phyloP scores from a whole-genome alignment of 345 rosid species.

The Citrus cavaleriei region DNA sequence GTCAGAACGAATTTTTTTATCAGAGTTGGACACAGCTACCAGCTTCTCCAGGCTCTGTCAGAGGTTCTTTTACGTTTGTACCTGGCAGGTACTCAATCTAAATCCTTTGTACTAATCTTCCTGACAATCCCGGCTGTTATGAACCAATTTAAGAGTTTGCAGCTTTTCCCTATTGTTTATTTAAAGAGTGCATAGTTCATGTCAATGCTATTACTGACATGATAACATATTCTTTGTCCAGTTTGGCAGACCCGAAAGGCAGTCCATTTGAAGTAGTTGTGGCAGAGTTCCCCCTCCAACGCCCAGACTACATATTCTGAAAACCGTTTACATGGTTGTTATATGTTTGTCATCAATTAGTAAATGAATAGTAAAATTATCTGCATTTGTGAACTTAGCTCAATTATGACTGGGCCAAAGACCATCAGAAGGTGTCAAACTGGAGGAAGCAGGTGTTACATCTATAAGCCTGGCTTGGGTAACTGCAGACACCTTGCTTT shows the following conservation, averaged over 20 bases:
- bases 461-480: not conserved
- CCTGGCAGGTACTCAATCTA: conserved; percentile 64
- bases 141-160: not conserved
- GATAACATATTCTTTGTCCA: conserved; percentile 16
- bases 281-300: conserved; percentile 47
- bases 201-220: not conserved
- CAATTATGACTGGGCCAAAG: not conserved
- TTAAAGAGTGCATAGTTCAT: not conserved
- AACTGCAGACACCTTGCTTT: not conserved
- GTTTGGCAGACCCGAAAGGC: conserved; percentile 59
- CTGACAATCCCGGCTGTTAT: not conserved
- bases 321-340: not conserved
- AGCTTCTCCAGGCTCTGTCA: conserved; percentile 48
- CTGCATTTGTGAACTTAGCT: not conserved
- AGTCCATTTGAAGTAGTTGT: conserved; percentile 59
- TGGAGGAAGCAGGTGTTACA: not conserved
- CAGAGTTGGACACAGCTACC: conserved; percentile 47
- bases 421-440: not conserved
- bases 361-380: not conserved
- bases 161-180: not conserved
- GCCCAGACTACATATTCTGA: conserved; percentile 73
- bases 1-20: conserved; percentile 69
- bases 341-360: not conserved
- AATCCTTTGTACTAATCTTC: not conserved
- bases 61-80: conserved; percentile 82